Evolutionary conservation across 2,329 filamentous ascomycete species (phyloP), one percentile per base, ranked within the genome.

Genomic region (Pseudopyricularia javanii): DNA sequence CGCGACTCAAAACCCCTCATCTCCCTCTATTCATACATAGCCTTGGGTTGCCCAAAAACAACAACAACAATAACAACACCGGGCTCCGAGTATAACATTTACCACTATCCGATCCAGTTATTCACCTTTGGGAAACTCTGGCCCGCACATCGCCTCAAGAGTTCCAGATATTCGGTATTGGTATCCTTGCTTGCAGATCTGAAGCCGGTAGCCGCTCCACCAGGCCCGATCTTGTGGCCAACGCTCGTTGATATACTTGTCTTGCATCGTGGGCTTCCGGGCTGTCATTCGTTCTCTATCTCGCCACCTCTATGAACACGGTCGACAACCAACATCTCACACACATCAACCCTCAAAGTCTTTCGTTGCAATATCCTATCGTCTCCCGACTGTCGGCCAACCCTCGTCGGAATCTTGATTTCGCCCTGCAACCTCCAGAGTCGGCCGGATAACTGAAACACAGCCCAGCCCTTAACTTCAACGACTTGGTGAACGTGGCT

Each of bases 271-370:
- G 17, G 17, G 12, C 37, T 49, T 20, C n/a, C 28, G 26, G 17
- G 30, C 47, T 49, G 28, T 30, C 30, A 34, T 20, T 49, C 30
- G 30, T 34, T 34, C 26, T 26, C 3, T 22, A 14, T 4, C 28
- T 22, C 17, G 2, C 24, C 17, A 43, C 37, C 52, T 49, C 52
- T 57, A 59, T 58, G 55, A 60, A 58, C 56, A 57, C 59, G 59
- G 59, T 54, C 57, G 51, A 49, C 58, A 53, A 59, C 57, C 55
- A 53, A 50, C 56, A 52, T 54, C 54, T 59, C 56, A 54, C 48
- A 54, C 53, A 54, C 48, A 54, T 22, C 54, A 33, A 45, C 35
- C 34, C n/a, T 37, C n/a, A 12, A 22, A 28, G n/a, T 43, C n/a
- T 43, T 28, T 54, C 52, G 26, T 28, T 30, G 40, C 37, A 35